Percentiles rank a stretch among this genome's conserved stretches.
Conservation (phyloP, 805 yeast genomes). For the Metschnikowia matae region DNA sequence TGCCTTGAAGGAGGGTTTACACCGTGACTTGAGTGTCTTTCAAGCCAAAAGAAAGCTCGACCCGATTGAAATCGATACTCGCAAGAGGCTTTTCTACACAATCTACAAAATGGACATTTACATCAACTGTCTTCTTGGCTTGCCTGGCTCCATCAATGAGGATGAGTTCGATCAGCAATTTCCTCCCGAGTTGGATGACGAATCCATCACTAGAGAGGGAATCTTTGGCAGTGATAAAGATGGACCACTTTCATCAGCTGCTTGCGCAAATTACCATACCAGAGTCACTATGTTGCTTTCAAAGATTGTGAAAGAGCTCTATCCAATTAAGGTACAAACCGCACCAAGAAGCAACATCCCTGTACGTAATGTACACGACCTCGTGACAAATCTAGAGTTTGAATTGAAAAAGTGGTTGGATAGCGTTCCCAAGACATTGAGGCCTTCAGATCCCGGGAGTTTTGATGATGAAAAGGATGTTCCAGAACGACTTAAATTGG, state of each 20-base stretch:
- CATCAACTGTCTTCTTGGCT: constrained; percentile 79
- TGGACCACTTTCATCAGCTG: constrained; percentile 61
- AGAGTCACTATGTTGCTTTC: constrained; percentile 65
- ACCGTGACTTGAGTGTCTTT: constrained; percentile 55
- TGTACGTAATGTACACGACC: constrained; percentile 34
- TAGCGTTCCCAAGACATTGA: constrained; percentile 63
- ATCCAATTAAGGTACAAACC: constrained; percentile 58
- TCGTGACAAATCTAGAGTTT: constrained; percentile 60
- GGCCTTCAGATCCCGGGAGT: constrained; percentile 61
- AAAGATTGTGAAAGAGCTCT: constrained; percentile 65
- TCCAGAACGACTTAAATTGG: constrained; percentile 60
- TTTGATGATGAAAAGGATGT: constrained; percentile 17
- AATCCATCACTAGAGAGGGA: constrained; percentile 68
- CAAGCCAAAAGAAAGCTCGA: constrained; percentile 53
- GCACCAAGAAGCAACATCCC: constrained; percentile 7
- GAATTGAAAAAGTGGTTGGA: constrained; percentile 72
- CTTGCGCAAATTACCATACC: constrained; percentile 84
- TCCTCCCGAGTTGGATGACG: constrained; percentile 84
- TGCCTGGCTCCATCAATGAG: constrained; percentile 72
- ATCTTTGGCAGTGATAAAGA: constrained; percentile 46
- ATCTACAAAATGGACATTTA: constrained; percentile 88
- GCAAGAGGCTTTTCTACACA: constrained; percentile 85
- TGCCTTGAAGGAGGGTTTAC: constrained; percentile 78
- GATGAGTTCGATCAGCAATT: constrained; percentile 85
- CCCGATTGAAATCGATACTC: constrained; percentile 76